Percentiles rank a stretch among this genome's conserved stretches.
Conservation (phyloP, 129 eudicot genomes). For the Heracleum sosnowskyi region DNA sequence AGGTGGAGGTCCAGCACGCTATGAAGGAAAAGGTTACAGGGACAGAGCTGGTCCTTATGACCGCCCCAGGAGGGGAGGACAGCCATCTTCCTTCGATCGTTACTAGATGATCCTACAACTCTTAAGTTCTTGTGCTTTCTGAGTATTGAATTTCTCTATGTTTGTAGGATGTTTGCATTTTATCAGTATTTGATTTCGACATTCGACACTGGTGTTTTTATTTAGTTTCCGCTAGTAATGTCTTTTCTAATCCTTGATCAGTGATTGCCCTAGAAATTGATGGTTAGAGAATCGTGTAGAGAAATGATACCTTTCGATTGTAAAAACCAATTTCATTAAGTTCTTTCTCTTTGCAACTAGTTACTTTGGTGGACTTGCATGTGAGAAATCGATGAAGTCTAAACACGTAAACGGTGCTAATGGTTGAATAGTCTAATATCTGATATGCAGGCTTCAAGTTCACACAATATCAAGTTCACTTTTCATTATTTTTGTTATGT, state of each 20-base stretch:
- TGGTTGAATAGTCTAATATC: not conserved
- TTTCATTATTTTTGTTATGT: too few relatives aligned
- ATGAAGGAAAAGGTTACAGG: conserved; percentile 69
- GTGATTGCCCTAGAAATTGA: not conserved
- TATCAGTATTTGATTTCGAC: not conserved
- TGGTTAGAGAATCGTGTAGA: not conserved
- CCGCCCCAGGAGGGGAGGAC: conserved; percentile 75
- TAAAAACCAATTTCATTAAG: not conserved
- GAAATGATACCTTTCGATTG: not conserved
- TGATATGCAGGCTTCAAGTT: not conserved
- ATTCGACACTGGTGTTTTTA: not conserved
- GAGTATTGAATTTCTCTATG: conserved; percentile 5
- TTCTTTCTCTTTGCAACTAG: not conserved
- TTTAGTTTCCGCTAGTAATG: not conserved
- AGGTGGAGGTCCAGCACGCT: conserved; percentile 71
- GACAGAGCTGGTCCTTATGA: conserved; percentile 91
- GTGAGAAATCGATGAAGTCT: not conserved
- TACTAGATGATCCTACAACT: conserved; percentile 29
- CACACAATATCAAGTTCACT: not conserved
- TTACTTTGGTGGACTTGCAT: not conserved
- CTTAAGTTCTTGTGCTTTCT: conserved; percentile 9
- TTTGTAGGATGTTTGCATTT: conserved; percentile 3
- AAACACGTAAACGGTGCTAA: not conserved
- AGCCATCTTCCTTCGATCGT: conserved; percentile 56
- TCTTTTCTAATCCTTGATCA: not conserved